A percentile compares a stretch with the other conserved stretches of the same genome.
Evolutionary conservation across 2,329 filamentous ascomycete genomes (phyloP).

Genomic region (Alternaria gaisen): DNA sequence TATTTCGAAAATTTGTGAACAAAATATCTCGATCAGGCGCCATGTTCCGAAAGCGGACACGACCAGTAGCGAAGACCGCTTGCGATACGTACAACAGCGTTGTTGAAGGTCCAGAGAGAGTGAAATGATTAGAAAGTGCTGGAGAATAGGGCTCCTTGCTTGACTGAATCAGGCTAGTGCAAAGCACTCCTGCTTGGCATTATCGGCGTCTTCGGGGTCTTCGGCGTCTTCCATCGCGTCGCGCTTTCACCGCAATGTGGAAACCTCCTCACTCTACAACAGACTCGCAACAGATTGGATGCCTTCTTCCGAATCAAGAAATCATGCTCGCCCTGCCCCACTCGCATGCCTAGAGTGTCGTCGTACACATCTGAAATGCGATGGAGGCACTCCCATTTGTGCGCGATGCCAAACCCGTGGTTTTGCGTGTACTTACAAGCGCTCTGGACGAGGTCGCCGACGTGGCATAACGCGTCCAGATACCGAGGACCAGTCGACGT

Average conservation of each 20-base stretch:
- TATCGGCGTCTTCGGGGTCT: conserved; percentile 1
- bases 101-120: background rate
- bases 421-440: conserved; percentile 55
- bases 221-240: conserved; percentile 9
- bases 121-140: background rate
- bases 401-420: conserved; percentile 54
- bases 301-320: conserved; percentile 3
- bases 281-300: background rate
- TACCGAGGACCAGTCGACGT: background rate
- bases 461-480: conserved; percentile 32
- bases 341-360: conserved; percentile 60
- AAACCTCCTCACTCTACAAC: conserved; percentile 5
- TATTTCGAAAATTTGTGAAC: background rate
- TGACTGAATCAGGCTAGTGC: background rate
- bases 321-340: conserved; percentile 25
- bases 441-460: conserved; percentile 56
- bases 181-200: background rate
- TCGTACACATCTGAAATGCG: conserved; percentile 59
- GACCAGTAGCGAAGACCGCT: background rate
- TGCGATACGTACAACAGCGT: background rate
- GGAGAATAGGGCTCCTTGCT: background rate
- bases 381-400: conserved; percentile 54
- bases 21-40: background rate
- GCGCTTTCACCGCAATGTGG: background rate
- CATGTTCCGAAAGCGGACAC: background rate